Evolutionary conservation across 176 grass and related monocot species (phyloP), one percentile per base, ranked within the genome.

Genomic region (Eleusine coracana): DNA sequence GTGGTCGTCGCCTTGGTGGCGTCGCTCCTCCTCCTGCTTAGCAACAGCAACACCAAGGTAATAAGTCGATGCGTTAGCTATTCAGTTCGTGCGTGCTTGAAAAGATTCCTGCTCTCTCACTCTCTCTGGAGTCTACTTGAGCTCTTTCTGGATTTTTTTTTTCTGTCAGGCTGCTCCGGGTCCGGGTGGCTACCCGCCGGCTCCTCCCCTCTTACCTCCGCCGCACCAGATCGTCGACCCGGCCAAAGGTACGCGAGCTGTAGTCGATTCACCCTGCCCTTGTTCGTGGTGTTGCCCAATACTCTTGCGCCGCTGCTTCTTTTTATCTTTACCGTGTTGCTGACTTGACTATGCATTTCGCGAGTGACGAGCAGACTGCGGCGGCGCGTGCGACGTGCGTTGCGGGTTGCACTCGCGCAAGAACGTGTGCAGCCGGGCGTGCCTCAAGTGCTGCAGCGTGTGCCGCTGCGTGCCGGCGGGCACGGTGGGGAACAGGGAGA

Each of bases 391-490:
- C 76, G 67, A 90, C 71, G 71, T 84, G 16, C 85, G 95, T 65
- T 98, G 92, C 92, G 84, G 87, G 54, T 25, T 62, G 23, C 82
- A 98, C 20, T 93, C 90, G 68, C 86, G 90, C 60, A 88, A 79
- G 86, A 98, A 98, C 61, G 37, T 76, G 87, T 98, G 95, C 88
- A 34, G 79, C 68, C 77, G 92, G 39, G 92, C 96, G 61, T 98
- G 96, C 90, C 82, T 85, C 74, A 91, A 75, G 58, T 98, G 95
- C 86, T 98, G 96, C 90, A 83, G 83, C 51, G 83, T 81, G 0
- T 98, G 96, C 90, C 91, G 54, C 75, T 98, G 92, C 88, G 96
- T 98, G 73, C 96, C 96, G 68, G 92, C 92, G 74, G 96, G 96
- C 85, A 95, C 92, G 3, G 51, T 68, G 14, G 96, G 96, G 27